Percentiles rank a stretch among this genome's conserved stretches.
Conservation (phyloP, 1,139 yeast genomes). For the Hemisphaericaspora xylanilytica region DNA sequence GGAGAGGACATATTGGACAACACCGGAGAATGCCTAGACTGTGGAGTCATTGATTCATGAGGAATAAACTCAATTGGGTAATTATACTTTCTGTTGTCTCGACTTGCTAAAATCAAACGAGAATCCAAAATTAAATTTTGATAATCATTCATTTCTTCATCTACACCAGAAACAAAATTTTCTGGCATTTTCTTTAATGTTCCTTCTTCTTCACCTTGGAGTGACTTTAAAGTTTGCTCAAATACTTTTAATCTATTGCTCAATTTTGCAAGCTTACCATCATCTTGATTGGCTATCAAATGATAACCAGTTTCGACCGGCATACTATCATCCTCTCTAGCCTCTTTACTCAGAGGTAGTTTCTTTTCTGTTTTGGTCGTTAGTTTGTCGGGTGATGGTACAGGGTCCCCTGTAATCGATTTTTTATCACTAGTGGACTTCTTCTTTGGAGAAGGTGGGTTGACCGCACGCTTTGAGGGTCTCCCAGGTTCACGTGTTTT, state of each 20-base stretch:
- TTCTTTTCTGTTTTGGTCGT: background rate
- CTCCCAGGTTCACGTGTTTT: background rate
- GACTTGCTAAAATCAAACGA: slow-evolving; percentile 3
- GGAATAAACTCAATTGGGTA: background rate
- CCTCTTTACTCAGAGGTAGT: too few species aligned
- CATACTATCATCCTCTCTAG: background rate
- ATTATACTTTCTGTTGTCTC: background rate
- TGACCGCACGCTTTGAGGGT: background rate
- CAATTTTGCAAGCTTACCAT: background rate
- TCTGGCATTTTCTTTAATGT: slow-evolving; percentile 3
- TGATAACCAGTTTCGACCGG: background rate
- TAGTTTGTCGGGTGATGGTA: background rate
- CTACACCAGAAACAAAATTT: slow-evolving; percentile 3
- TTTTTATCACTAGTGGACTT: background rate
- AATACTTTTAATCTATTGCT: slow-evolving; percentile 1
- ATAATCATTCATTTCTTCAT: slow-evolving; percentile 2
- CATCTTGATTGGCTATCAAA: background rate
- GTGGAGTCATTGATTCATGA: slow-evolving; percentile 1
- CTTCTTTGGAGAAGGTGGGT: background rate
- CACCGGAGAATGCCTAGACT: slow-evolving; percentile 4
- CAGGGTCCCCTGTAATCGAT: too few species aligned
- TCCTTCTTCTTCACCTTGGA: background rate
- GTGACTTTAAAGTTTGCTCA: slow-evolving; percentile 9
- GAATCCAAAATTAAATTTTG: slow-evolving; percentile 7
- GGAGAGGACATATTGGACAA: background rate